Evolutionary conservation across 352 stramenopile genomes (phyloP), one percentile per base, ranked within the genome.

Genomic region (Globisporangium abappressorium): DNA sequence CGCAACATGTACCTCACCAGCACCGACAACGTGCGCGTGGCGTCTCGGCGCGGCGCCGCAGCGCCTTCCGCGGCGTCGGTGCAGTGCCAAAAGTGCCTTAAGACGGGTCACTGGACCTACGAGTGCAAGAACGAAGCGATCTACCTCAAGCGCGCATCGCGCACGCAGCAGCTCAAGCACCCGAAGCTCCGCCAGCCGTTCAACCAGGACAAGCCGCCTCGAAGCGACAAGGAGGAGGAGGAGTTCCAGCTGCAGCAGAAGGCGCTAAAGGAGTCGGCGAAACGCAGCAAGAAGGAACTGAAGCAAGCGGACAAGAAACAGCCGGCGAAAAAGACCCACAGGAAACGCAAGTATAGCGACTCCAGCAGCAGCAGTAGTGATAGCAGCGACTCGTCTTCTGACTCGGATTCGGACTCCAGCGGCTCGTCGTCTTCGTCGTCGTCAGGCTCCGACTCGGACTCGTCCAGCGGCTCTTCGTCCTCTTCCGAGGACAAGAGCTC

Each of bases 81-180:
- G 57, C 78, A 87, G 78, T 95, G 88, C 71, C 88, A 95, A 71
- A 95, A 94, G 77, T 95, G 88, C 72, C 79, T 95, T 36, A 74
- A 78, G 33, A 57, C 71, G 1, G 88, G 88, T 20, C 88, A 95
- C 68, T 95, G 88, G 88, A 95, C 85, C 15, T 95, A 93, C 74
- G 88, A 95, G 68, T 95, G 88, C 82, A 92, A 93, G 76, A 91
- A 91, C 65, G 80, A 92, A n/a, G 74, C 85, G 18, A 77, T 91
- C 63, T 95, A 95, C 71, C 70, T 94, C 53, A 79, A 89, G 66
- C 86, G 88, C 65, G 78, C 82, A 60, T 94, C 85, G 59, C 82
- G 86, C 38, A 89, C 86, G 54, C 78, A 90, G 72, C 85, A 94
- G 76, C 75, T 95, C 43, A 81, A 84, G 69, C 88, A 95, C 67